Conservation (phyloP, 441 rosid genomes). For the Codiaeum variegatum region DNA sequence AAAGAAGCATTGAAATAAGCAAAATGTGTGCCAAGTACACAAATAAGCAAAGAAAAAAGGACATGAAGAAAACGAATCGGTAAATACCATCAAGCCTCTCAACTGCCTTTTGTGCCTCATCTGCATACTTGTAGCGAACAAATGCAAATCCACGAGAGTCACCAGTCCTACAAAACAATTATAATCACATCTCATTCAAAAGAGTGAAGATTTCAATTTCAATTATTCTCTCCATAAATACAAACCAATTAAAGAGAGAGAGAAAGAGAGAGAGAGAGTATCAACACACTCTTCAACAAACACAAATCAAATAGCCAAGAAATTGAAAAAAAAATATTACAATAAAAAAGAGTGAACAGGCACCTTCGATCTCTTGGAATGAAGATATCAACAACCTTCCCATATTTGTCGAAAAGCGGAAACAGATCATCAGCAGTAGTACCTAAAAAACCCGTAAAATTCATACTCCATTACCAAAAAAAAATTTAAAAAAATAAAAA, state of each 20-base stretch:
- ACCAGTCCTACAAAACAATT: conserved; percentile 41
- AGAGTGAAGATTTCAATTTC: neutral
- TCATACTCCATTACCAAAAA: neutral
- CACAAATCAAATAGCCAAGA: neutral
- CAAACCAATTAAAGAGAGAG: no score
- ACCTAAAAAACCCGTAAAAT: conserved; percentile 30
- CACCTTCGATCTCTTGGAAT: conserved; percentile 67
- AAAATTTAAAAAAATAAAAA: neutral
- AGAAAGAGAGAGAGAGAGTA: no score
- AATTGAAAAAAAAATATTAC: neutral
- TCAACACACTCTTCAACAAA: no score
- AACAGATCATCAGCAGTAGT: conserved; percentile 70
- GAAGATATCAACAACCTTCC: conserved; percentile 69
- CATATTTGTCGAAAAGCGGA: conserved; percentile 69
- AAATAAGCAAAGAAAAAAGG: neutral
- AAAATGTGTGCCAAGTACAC: neutral
- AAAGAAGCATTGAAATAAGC: neutral
- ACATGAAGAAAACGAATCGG: neutral
- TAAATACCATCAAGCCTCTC: conserved; percentile 62
- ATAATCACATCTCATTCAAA: neutral
- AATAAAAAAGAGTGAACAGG: neutral
- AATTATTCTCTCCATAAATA: no score
- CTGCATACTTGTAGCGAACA: conserved; percentile 72
- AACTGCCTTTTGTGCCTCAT: conserved; percentile 72
- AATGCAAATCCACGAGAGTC: conserved; percentile 73